Evolutionary conservation across 1,284 basidiomycete genomes (phyloP).

Genomic region (Cutaneotrichosporon dermatis): DNA sequence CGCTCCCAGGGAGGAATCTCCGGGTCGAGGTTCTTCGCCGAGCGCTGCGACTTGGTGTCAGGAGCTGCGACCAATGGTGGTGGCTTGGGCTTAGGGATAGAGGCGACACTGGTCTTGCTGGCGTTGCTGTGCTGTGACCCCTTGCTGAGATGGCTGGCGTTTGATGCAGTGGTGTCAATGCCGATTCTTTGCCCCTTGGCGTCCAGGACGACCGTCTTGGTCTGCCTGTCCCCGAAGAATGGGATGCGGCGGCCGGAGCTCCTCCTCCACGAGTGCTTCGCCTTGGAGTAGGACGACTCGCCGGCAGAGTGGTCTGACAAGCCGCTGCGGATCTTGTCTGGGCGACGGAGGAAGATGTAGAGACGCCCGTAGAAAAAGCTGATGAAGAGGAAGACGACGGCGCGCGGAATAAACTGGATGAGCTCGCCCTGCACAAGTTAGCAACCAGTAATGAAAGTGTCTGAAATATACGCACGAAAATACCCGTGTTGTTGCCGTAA

Average conservation of each 20-base stretch:
- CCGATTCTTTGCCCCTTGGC: background rate
- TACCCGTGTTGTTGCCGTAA: constrained; percentile 38
- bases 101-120: background rate
- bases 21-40: background rate
- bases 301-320: constrained; percentile 28
- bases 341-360: constrained; percentile 49
- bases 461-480: constrained; percentile 31
- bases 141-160: background rate
- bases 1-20: constrained; percentile 48
- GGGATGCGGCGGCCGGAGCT: constrained; percentile 3
- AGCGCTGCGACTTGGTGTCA: background rate
- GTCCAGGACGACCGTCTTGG: constrained; percentile 8
- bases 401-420: constrained; percentile 47
- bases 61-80: background rate
- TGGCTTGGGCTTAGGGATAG: background rate
- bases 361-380: constrained; percentile 45
- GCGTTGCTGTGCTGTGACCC: background rate
- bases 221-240: background rate
- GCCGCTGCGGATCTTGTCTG: constrained; percentile 46
- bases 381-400: constrained; percentile 43
- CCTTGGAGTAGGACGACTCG: constrained; percentile 2
- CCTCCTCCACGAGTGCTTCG: constrained; percentile 10
- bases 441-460: too few species aligned
- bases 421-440: too few species aligned
- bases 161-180: background rate